Base-by-base conservation (phyloP, 768 basidiomycete species). In the Russula foetens region DNA sequence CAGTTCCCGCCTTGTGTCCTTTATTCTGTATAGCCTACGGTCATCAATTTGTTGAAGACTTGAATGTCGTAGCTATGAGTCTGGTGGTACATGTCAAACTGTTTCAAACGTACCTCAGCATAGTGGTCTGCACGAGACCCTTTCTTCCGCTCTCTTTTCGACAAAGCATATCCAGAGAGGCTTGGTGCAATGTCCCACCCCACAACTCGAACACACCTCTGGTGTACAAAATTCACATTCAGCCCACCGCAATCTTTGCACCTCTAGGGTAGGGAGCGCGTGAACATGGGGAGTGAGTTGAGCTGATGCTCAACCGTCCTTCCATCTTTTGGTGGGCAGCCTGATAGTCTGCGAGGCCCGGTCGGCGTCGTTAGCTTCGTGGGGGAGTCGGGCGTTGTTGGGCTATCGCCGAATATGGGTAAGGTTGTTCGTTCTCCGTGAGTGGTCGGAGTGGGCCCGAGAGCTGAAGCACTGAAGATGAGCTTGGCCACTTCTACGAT, bases 131-230 rank as follows among this genome's bases (percentile, higher is more conserved):
- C 41, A 7, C 64, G 66, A 61, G 85, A 86, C 0, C 83, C 83
- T 60, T 75, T 75, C 67, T 79, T 79, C 52, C 68, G 79, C 0
- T 81, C 78, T 0, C 77, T 81, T 44, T 82, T 76, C 0, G 84
- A 85, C 69, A 84, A 86, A 0, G 82, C 84, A 69, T 71, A 86
- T 0, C 82, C 83, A 7, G 84, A 85, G 15, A 86, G 65, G 64
- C 84, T 80, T 33, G 78, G 63, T 0, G 80, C 80, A 0, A 87
- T 81, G 24, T n/a, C n/a, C n/a, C n/a, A n/a, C n/a, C n/a, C n/a
- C n/a, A n/a, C n/a, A n/a, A n/a, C n/a, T n/a, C n/a, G n/a, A n/a
- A n/a, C n/a, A n/a, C n/a, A n/a, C 59, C 62, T 65, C 60, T 71
- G 58, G 58, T 73, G 72, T 15, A 74, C 69, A 39, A 72, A 74